Conservation (phyloP, 805 yeast genomes). For the Metschnikowia continentalis region DNA sequence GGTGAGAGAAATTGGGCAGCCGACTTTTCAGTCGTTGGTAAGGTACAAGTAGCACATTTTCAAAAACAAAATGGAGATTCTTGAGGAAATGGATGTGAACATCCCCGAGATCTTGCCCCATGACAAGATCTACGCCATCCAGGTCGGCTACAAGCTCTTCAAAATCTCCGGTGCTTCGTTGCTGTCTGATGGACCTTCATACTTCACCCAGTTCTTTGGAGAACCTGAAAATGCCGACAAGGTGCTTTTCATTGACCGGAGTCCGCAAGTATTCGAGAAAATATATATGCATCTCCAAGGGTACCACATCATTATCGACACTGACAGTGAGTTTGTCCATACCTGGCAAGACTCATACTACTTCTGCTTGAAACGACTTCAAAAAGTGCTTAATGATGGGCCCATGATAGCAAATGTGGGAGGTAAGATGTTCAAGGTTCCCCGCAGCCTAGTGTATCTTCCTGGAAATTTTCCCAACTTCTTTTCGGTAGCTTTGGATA, state of each 20-base stretch:
- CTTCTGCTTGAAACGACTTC: constrained; percentile 59
- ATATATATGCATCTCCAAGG: constrained; percentile 79
- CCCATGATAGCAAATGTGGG: constrained; percentile 60
- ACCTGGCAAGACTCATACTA: constrained; percentile 69
- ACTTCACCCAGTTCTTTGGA: constrained; percentile 69
- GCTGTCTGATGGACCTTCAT: constrained; percentile 83
- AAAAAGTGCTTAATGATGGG: constrained; percentile 44
- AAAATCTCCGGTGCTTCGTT: constrained; percentile 78
- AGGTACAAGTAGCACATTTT: neutral
- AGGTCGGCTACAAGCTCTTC: constrained; percentile 62
- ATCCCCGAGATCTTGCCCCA: constrained; percentile 61
- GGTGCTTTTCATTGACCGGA: constrained; percentile 66
- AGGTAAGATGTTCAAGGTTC: constrained; percentile 52
- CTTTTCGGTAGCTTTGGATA: constrained; percentile 59
- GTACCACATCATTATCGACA: constrained; percentile 56
- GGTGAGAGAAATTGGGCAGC: neutral
- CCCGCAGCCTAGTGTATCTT: constrained; percentile 48
- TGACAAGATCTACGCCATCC: constrained; percentile 63
- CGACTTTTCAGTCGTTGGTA: neutral
- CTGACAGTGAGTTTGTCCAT: constrained; percentile 58
- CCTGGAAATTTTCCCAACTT: constrained; percentile 77
- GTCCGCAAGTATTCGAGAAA: constrained; percentile 61
- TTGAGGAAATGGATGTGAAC: constrained; percentile 32
- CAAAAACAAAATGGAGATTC: constrained; percentile 6
- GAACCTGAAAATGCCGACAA: constrained; percentile 35